Percentiles rank a stretch among this genome's conserved stretches.
These are phyloP conservation scores for Aegilops bicornis DNA, from an alignment of 176 grass and related monocot species.

Conservation along the genomic window DNA sequence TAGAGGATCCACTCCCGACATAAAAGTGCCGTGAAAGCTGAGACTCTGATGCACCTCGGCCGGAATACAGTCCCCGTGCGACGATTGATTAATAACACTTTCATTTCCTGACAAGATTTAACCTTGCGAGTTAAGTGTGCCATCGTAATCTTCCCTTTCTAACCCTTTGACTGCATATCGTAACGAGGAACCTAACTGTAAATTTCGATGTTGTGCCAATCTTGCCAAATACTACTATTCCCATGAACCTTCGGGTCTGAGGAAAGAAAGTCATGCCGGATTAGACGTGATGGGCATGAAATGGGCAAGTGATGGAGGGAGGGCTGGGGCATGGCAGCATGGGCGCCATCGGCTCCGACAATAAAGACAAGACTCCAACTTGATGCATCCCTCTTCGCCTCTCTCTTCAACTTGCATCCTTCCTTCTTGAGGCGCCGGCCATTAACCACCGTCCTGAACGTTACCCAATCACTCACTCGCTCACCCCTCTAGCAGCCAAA, in stretches of 20 bases:
- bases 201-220: background rate
- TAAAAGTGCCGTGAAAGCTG: no score
- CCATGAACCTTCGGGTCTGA: background rate
- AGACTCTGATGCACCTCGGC: no score
- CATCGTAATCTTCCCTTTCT: no score
- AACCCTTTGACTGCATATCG: no score
- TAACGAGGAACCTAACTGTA: background rate
- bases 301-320: conserved; percentile 32
- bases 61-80: no score
- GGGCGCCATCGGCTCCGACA: conserved; percentile 30
- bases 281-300: conserved; percentile 37
- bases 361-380: conserved; percentile 31
- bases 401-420: conserved; percentile 3
- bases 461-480: background rate
- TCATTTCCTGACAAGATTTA: background rate
- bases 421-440: background rate
- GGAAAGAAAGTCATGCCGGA: conserved; percentile 26
- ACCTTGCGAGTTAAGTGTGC: background rate
- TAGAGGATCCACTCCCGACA: no score
- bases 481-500: background rate
- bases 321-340: conserved; percentile 23
- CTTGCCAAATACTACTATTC: background rate
- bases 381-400: background rate
- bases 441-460: background rate
- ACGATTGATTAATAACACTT: no score